Evolutionary conservation across 2,329 filamentous ascomycete genomes (phyloP).

Genomic region (Cytospora paraplurivora): DNA sequence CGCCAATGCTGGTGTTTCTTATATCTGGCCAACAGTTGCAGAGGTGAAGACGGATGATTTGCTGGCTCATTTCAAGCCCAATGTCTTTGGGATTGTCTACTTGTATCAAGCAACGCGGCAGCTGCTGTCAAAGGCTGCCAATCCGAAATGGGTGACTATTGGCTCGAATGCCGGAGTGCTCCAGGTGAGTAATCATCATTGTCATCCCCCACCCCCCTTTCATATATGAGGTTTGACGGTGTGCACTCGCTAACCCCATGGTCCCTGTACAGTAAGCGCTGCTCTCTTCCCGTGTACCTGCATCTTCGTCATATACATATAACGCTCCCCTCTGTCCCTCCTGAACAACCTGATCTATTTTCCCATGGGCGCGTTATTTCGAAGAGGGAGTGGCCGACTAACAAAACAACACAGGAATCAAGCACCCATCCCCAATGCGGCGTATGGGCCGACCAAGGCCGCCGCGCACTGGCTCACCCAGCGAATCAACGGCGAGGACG

Average conservation of each 20-base stretch:
- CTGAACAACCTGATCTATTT: too few relatives aligned
- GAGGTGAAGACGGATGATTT: constrained; percentile 42
- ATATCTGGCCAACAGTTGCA: constrained; percentile 37
- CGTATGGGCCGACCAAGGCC: constrained; percentile 50
- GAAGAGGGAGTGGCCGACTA: too few relatives aligned
- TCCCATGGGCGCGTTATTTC: too few relatives aligned
- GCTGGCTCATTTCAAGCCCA: constrained; percentile 43
- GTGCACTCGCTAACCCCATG: neutral
- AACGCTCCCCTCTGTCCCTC: too few relatives aligned
- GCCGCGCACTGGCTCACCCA: constrained; percentile 38
- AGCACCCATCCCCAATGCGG: constrained; percentile 36
- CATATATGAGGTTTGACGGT: too few relatives aligned
- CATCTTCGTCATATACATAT: too few relatives aligned
- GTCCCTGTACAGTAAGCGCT: too few relatives aligned
- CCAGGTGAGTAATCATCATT: constrained; percentile 26
- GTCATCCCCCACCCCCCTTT: too few relatives aligned
- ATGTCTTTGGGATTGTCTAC: constrained; percentile 44
- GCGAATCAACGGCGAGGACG: constrained; percentile 38
- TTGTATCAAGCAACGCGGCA: constrained; percentile 49
- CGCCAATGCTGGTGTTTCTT: constrained; percentile 52
- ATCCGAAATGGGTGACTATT: constrained; percentile 41
- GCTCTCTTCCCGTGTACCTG: too few relatives aligned
- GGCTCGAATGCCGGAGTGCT: constrained; percentile 37
- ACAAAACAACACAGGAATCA: constrained; percentile 20
- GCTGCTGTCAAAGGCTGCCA: constrained; percentile 40